Evolutionary conservation across 1,284 basidiomycete genomes (phyloP).

Genomic region (Fomitiporia mediterranea): DNA sequence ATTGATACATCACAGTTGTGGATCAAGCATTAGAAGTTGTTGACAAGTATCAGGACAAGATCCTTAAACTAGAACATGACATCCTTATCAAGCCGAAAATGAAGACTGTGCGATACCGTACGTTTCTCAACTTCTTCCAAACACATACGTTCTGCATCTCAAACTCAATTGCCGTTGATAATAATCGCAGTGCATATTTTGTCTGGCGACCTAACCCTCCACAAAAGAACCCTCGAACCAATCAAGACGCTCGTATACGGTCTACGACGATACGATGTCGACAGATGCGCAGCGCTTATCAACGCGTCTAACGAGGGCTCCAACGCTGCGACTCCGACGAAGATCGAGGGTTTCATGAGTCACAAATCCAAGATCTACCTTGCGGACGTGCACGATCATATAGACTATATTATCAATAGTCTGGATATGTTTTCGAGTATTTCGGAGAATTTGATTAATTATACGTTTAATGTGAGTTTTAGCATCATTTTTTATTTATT

Average conservation of each 20-base stretch:
- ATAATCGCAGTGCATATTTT: slow-evolving; percentile 55
- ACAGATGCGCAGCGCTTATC: slow-evolving; percentile 54
- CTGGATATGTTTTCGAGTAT: slow-evolving; percentile 65
- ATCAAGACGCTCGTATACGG: slow-evolving; percentile 65
- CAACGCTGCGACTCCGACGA: slow-evolving; percentile 27
- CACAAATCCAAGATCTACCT: slow-evolving; percentile 66
- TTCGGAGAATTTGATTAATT: slow-evolving; percentile 65
- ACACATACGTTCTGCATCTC: too few species aligned
- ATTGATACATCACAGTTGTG: slow-evolving; percentile 44
- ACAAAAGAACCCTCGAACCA: slow-evolving; percentile 64
- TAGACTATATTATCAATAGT: slow-evolving; percentile 61
- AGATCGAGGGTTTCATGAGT: slow-evolving; percentile 57
- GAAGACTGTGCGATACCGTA: slow-evolving; percentile 52
- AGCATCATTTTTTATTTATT: too few species aligned
- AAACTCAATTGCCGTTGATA: neutral
- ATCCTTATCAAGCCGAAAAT: slow-evolving; percentile 57
- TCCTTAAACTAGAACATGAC: slow-evolving; percentile 54
- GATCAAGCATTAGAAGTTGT: slow-evolving; percentile 63
- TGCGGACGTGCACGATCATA: slow-evolving; percentile 66
- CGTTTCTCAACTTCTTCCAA: too few species aligned
- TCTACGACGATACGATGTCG: slow-evolving; percentile 58
- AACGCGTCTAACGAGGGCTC: slow-evolving; percentile 34
- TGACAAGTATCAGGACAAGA: slow-evolving; percentile 58
- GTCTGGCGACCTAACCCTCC: slow-evolving; percentile 64
- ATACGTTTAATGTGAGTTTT: slow-evolving; percentile 52